Conservation (phyloP, 495 filamentous ascomycete species). For the Aspergillus conjunctus region DNA sequence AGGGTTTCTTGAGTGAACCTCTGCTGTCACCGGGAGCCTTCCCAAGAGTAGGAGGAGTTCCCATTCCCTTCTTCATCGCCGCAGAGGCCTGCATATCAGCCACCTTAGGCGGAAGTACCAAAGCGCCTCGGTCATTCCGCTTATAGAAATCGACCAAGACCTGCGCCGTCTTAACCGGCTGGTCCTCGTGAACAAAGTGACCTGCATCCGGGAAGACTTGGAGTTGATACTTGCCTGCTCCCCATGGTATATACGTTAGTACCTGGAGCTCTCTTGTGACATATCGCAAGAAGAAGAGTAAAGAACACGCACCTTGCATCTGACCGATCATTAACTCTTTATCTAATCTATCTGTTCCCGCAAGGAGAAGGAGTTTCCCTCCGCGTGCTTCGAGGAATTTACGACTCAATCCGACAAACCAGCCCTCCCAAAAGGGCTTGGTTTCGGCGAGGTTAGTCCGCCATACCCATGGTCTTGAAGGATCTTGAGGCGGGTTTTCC, state of each 20-base stretch:
- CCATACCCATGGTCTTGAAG: conserved; percentile 69
- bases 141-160: conserved; percentile 87
- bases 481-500: conserved; percentile 38
- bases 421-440: conserved; percentile 90
- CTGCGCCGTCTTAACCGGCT: conserved; percentile 82
- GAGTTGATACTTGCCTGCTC: conserved; percentile 86
- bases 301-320: conserved; percentile 76
- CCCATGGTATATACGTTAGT: not conserved
- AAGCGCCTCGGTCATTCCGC: conserved; percentile 78
- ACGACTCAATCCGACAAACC: conserved; percentile 84
- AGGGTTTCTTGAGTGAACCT: conserved; percentile 14
- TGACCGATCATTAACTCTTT: conserved; percentile 96
- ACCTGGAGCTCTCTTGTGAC: not conserved
- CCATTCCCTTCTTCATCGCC: conserved; percentile 45
- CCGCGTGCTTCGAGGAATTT: conserved; percentile 86
- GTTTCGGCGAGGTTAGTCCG: conserved; percentile 81
- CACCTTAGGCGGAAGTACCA: conserved; percentile 92
- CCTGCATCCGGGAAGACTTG: conserved; percentile 94
- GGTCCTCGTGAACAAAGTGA: conserved; percentile 95
- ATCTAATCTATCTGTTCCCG: conserved; percentile 91
- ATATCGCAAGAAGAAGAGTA: not conserved
- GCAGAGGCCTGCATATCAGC: conserved; percentile 55
- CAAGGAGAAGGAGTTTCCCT: conserved; percentile 87
- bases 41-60: not conserved
- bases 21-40: conserved; percentile 8